Evolutionary conservation across 139 green algal genomes (phyloP).

Genomic region (Dunaliella sp.): DNA sequence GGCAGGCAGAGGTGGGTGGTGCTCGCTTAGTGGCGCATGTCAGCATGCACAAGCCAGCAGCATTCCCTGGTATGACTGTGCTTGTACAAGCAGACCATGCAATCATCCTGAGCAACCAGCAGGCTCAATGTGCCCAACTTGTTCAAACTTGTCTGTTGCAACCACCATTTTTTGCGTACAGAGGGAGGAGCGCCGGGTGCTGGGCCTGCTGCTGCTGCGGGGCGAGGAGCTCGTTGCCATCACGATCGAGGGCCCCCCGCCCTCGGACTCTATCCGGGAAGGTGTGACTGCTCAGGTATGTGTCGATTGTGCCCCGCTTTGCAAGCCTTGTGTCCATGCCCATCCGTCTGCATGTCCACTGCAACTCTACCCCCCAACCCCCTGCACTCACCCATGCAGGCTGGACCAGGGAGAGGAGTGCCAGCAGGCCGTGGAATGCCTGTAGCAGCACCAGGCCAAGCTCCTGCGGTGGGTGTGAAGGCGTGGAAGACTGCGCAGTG

Average conservation of each 20-base stretch:
- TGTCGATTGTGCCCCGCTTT: too few species aligned
- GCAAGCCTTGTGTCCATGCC: too few species aligned
- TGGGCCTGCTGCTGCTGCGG: conserved; percentile 93
- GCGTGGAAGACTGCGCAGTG: not conserved
- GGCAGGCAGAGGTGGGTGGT: conserved; percentile 72
- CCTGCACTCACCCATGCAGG: too few species aligned
- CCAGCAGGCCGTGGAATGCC: conserved; percentile 81
- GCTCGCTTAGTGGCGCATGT: not conserved
- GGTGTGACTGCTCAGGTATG: not conserved
- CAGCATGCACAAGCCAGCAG: not conserved
- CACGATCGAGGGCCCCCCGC: conserved; percentile 93
- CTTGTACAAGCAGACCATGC: not conserved
- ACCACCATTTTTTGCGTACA: conserved; percentile 39
- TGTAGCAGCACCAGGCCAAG: conserved; percentile 64
- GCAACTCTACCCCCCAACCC: too few species aligned
- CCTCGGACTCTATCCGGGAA: conserved; percentile 64
- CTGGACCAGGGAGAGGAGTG: conserved; percentile 76
- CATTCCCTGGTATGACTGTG: not conserved
- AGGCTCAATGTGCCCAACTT: not conserved
- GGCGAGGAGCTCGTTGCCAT: conserved; percentile 95
- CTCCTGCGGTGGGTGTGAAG: conserved; percentile 57
- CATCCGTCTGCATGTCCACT: too few species aligned
- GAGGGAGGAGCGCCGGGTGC: conserved; percentile 85
- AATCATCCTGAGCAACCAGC: not conserved
- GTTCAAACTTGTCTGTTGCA: not conserved